A percentile compares a stretch with the other conserved stretches of the same genome.
Conservation (phyloP, 352 stramenopile genomes). For the Phytophthora quininea region DNA sequence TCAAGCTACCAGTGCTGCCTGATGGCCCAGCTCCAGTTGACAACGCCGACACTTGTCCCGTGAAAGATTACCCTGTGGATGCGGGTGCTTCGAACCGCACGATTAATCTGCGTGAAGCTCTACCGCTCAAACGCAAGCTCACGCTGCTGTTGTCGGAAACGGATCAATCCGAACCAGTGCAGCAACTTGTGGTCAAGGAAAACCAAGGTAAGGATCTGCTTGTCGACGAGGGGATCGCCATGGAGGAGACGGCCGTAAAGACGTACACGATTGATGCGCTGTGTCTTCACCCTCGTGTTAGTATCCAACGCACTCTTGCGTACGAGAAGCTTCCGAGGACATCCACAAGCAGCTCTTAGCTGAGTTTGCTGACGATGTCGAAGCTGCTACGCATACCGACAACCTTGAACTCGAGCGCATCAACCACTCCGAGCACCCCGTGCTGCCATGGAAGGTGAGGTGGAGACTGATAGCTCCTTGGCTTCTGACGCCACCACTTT, state of each 20-base stretch:
- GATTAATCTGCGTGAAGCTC: conserved; percentile 42
- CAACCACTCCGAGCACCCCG: conserved; percentile 35
- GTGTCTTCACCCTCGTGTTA: conserved; percentile 36
- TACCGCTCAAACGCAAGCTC: conserved; percentile 37
- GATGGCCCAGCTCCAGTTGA: background rate
- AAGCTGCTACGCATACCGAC: conserved; percentile 19
- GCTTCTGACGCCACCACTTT: conserved; percentile 38
- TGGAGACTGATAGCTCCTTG: conserved; percentile 58
- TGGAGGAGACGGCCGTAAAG: conserved; percentile 53
- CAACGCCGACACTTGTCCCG: conserved; percentile 20
- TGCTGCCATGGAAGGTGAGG: conserved; percentile 40
- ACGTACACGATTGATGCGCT: conserved; percentile 47
- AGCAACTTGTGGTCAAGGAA: conserved; percentile 44
- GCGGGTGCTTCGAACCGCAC: conserved; percentile 31
- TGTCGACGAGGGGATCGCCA: conserved; percentile 51
- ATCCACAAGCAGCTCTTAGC: conserved; percentile 23
- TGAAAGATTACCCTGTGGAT: conserved; percentile 44
- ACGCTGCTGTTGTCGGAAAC: conserved; percentile 47
- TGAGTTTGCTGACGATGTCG: conserved; percentile 24
- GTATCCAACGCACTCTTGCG: conserved; percentile 44
- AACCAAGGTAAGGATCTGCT: conserved; percentile 54
- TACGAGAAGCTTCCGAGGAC: conserved; percentile 43
- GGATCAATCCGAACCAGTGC: conserved; percentile 28
- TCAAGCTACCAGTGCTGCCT: conserved; percentile 44
- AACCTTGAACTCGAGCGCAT: conserved; percentile 26